These are phyloP conservation scores for Eutypa lata DNA, from an alignment of 2,329 filamentous ascomycete genomes.

Conservation along the genomic window DNA sequence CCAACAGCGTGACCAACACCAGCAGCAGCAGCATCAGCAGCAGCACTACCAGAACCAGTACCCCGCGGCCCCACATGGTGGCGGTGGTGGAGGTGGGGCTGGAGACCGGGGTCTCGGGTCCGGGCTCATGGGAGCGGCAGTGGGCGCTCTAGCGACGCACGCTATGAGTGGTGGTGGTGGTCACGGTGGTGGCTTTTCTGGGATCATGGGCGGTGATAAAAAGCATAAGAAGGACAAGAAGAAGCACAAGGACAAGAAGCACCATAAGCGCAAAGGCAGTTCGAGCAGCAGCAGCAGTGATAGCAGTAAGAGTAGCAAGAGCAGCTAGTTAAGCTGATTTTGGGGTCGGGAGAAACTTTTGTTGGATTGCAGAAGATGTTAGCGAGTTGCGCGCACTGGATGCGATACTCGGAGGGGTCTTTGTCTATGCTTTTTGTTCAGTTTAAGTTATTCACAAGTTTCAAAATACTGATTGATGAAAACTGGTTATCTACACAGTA, in stretches of 20 bases:
- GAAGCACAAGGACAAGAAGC: background rate
- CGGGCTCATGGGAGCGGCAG: background rate
- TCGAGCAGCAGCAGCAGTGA: background rate
- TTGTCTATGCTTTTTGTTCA: no score
- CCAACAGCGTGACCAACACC: no score
- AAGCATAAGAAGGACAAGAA: conserved; percentile 1
- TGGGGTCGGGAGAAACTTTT: no score
- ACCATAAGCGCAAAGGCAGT: background rate
- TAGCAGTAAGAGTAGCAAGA: background rate
- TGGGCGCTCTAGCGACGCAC: background rate
- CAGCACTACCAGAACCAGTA: background rate
- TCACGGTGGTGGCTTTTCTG: no score
- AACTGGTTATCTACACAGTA: no score
- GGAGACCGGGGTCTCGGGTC: background rate
- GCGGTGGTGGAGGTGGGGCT: background rate
- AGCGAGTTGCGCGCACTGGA: background rate
- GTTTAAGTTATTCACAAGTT: no score
- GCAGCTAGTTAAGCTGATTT: background rate
- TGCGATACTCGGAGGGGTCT: no score
- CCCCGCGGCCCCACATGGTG: background rate
- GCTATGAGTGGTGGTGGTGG: background rate
- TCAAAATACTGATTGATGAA: no score
- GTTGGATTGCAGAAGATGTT: background rate
- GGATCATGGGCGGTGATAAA: background rate
- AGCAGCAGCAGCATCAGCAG: background rate